phyloP scores from a whole-genome alignment of 805 yeast genomes.

The Cyberlindnera lachancei region DNA sequence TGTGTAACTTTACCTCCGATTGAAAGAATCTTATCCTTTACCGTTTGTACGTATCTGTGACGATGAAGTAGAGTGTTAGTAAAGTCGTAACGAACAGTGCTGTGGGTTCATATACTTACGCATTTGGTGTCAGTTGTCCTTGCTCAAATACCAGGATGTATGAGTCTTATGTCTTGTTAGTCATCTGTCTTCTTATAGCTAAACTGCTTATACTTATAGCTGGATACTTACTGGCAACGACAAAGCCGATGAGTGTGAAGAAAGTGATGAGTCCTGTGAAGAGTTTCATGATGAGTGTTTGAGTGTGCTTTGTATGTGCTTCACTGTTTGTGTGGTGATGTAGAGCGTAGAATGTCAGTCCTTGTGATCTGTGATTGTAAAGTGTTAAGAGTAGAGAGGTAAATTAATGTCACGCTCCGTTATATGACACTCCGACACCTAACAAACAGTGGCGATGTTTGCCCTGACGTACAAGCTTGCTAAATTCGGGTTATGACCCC shows the following conservation, averaged over 20 bases:
- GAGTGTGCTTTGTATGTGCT: background rate
- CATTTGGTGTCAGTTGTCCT: conserved; percentile 22
- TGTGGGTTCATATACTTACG: conserved; percentile 8
- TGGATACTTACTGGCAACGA: conserved; percentile 1
- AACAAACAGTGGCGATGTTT: no score
- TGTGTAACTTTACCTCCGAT: conserved; percentile 40
- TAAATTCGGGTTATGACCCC: no score
- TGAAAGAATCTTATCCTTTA: conserved; percentile 27
- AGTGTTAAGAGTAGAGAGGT: no score
- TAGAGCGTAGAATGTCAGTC: no score
- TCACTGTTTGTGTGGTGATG: background rate
- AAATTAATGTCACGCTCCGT: background rate
- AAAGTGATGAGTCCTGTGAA: background rate
- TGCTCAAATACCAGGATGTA: conserved; percentile 23
- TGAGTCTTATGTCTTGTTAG: conserved; percentile 11
- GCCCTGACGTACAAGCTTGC: no score
- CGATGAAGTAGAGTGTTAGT: conserved; percentile 1
- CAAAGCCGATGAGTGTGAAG: background rate
- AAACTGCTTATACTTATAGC: background rate
- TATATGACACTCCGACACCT: no score
- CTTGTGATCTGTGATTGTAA: no score
- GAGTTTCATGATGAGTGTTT: no score
- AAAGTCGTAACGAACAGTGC: background rate
- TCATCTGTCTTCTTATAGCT: no score
- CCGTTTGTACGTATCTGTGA: conserved; percentile 21